phyloP scores from a whole-genome alignment of 768 basidiomycete species.

The Boletus sensibilis region DNA sequence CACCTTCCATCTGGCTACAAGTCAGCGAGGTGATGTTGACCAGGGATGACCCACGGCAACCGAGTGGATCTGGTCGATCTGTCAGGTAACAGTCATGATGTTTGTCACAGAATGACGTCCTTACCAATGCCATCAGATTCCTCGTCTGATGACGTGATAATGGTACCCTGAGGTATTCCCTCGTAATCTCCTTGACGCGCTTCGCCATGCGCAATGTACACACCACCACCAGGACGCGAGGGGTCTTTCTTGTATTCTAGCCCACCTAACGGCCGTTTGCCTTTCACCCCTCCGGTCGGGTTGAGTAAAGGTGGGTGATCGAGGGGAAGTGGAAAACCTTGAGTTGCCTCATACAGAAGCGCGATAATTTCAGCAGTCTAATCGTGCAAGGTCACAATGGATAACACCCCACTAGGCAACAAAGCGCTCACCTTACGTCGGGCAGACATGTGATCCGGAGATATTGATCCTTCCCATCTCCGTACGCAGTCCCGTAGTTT shows the following conservation, averaged over 20 bases:
- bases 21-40: conserved; percentile 55
- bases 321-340: conserved; percentile 56
- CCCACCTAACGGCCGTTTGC: conserved; percentile 47
- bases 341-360: conserved; percentile 90
- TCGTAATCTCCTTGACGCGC: conserved; percentile 46
- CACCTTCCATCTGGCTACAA: conserved; percentile 30
- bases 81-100: conserved; percentile 1
- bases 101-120: conserved; percentile 20
- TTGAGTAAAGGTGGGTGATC: conserved; percentile 67
- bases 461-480: conserved; percentile 84
- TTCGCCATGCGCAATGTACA: conserved; percentile 67
- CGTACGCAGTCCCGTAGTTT: conserved; percentile 82
- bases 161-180: conserved; percentile 54
- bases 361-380: conserved; percentile 93
- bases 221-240: conserved; percentile 80
- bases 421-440: conserved; percentile 70
- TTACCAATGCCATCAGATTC: conserved; percentile 47
- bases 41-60: conserved; percentile 39
- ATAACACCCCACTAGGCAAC: not conserved
- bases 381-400: not conserved
- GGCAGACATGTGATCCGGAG: conserved; percentile 92
- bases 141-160: conserved; percentile 51
- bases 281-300: conserved; percentile 73
- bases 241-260: conserved; percentile 79
- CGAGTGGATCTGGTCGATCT: conserved; percentile 16